Evolutionary conservation across 306 rosid genomes (phyloP), one percentile per base, ranked within the genome.

Genomic region (Betula pendula): DNA sequence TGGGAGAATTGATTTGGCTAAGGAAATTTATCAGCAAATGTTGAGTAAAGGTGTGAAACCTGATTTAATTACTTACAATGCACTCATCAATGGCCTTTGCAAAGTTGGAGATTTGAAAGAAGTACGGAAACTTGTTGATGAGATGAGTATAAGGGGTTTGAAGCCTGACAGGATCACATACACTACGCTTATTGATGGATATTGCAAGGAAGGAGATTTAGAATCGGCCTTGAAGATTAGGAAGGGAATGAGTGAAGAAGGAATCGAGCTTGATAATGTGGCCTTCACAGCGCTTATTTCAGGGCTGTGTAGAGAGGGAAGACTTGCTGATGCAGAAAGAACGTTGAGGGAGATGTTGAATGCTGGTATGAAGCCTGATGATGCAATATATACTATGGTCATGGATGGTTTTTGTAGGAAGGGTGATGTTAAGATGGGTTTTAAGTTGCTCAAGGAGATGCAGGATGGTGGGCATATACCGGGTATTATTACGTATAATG

Each of bases 121-220:
- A 80, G 94, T 94, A 35, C 76, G 86, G 83, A 83, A 82, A 79
- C 87, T 94, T 59, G 73, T 90, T 33, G 77, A 75, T 38, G 94
- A 84, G 84, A 91, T 94, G 93, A 85, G 70, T 72, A 58, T 16
- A 49, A 72, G 60, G 44, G 89, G 90, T 53, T 76, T 90, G 79
- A 88, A 85, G 72, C 91, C 97, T 1, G 98, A 91, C 81, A 91
- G 81, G 81, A 80, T 94, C 86, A 91, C 94, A 24, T 94, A 87
- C 81, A 90, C 97, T 6, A 92, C 96, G 0, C 89, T 91, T 25
- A 82, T 91, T 29, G 97, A 94, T 81, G 98, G 97, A 55, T 94
- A 75, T 74, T 94, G 93, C 84, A 94, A 90, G 82, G 90, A 91
- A 43, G 93, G 98, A 71, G 90, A 91, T 72, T 38, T 88, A 80